Conservation (phyloP, 768 basidiomycete species). For the Solioccasus polychromus region DNA sequence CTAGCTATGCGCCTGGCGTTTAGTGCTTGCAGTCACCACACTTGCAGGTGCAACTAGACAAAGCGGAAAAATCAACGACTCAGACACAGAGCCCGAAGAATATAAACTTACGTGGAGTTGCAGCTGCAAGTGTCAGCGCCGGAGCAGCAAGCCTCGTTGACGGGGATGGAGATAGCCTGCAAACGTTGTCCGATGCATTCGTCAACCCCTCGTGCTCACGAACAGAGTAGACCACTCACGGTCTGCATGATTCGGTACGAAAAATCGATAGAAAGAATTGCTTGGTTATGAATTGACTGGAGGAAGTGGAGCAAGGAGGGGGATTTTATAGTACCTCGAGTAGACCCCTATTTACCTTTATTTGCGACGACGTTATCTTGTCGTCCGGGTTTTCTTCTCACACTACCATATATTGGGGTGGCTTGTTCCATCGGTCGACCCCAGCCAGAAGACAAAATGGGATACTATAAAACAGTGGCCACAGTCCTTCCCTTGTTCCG, state of each 20-base stretch:
- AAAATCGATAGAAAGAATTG: background rate
- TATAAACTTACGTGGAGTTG: slow-evolving; percentile 6
- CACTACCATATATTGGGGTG: too few relatives aligned
- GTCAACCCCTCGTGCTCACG: background rate
- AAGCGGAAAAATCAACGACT: slow-evolving; percentile 2
- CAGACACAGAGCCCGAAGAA: too few relatives aligned
- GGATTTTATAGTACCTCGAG: slow-evolving; percentile 2
- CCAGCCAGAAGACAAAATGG: too few relatives aligned
- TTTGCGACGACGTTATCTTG: too few relatives aligned
- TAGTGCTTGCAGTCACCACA: slow-evolving; percentile 22
- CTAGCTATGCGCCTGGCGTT: background rate
- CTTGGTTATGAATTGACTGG: background rate
- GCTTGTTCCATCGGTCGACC: too few relatives aligned
- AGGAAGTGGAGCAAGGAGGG: background rate
- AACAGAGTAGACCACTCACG: background rate
- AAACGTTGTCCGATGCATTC: too few relatives aligned
- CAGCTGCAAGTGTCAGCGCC: slow-evolving; percentile 9
- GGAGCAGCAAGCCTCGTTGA: slow-evolving; percentile 21
- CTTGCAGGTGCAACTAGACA: slow-evolving; percentile 15
- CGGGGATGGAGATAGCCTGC: slow-evolving; percentile 7
- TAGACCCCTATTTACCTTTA: background rate
- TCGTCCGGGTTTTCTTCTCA: too few relatives aligned
- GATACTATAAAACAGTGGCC: too few relatives aligned
- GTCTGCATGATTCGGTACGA: slow-evolving; percentile 10
- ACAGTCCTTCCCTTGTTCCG: too few relatives aligned